A percentile compares a stretch with the other conserved stretches of the same genome.
These are phyloP conservation scores for Pichia sp. DNA, from an alignment of 1,139 yeast species.

Conservation along the genomic window DNA sequence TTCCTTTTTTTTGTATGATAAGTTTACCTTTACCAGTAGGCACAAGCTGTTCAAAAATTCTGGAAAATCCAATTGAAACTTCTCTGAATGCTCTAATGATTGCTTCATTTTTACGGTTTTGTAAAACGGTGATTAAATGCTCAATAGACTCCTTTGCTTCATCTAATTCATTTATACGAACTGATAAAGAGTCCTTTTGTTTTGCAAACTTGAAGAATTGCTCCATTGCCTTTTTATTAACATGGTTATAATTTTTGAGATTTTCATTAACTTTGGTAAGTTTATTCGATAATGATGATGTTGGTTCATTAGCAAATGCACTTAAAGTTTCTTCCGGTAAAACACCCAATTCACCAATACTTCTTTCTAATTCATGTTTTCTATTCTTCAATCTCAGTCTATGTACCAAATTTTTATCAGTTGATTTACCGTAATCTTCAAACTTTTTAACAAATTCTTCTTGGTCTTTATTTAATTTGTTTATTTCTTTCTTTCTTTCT, in stretches of 20 bases:
- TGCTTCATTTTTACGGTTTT: slow-evolving; percentile 76
- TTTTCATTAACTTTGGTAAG: slow-evolving; percentile 53
- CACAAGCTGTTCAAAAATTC: slow-evolving; percentile 71
- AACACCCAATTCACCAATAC: slow-evolving; percentile 77
- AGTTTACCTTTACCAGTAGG: slow-evolving; percentile 78
- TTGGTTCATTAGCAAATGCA: slow-evolving; percentile 35
- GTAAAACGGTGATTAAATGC: slow-evolving; percentile 61
- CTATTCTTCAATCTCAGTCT: slow-evolving; percentile 56
- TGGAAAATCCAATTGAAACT: slow-evolving; percentile 66
- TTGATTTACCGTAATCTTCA: slow-evolving; percentile 56
- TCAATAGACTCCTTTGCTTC: slow-evolving; percentile 69
- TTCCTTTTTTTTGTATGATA: slow-evolving; percentile 49
- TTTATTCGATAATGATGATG: slow-evolving; percentile 50
- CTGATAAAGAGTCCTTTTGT: slow-evolving; percentile 60
- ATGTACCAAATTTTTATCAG: slow-evolving; percentile 61
- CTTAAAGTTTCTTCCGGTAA: slow-evolving; percentile 80
- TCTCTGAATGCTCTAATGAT: slow-evolving; percentile 71
- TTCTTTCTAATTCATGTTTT: slow-evolving; percentile 65
- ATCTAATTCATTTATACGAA: slow-evolving; percentile 63
- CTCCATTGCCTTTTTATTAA: slow-evolving; percentile 86
- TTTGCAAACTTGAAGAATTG: slow-evolving; percentile 70
- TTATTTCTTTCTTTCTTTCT: slow-evolving; percentile 37
- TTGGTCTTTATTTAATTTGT: slow-evolving; percentile 53
- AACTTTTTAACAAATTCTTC: slow-evolving; percentile 45
- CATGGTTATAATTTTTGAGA: slow-evolving; percentile 62